A percentile compares a stretch with the other conserved stretches of the same genome.
These are phyloP conservation scores for Saccharum hybrid DNA, from an alignment of 202 grass and related monocot species.

Conservation along the genomic window DNA sequence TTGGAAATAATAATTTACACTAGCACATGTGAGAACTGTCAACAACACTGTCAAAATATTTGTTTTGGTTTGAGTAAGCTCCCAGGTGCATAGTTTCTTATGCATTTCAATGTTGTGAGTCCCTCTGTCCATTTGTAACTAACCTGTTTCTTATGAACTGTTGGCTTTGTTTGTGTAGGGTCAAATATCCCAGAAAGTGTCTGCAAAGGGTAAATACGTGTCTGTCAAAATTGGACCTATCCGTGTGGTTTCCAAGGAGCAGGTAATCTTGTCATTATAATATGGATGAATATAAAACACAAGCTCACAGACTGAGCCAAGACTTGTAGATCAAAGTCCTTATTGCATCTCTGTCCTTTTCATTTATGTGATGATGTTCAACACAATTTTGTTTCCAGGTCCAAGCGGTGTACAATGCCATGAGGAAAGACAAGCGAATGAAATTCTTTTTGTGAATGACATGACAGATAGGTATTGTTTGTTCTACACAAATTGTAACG, in stretches of 20 bases:
- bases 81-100: neutral
- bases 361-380: neutral
- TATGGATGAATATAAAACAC: neutral
- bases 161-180: conserved; percentile 46
- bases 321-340: too few species aligned
- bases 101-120: neutral
- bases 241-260: conserved; percentile 67
- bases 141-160: conserved; percentile 8
- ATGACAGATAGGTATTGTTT: neutral
- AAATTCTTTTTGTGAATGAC: conserved; percentile 77
- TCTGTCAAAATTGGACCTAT: conserved; percentile 59
- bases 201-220: conserved; percentile 73
- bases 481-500: neutral
- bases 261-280: conserved; percentile 40
- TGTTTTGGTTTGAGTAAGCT: neutral
- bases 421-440: conserved; percentile 83
- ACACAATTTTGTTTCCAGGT: conserved; percentile 50
- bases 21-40: neutral
- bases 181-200: conserved; percentile 69
- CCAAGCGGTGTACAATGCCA: conserved; percentile 76
- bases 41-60: neutral
- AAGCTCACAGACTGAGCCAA: neutral
- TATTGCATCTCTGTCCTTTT: neutral
- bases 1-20: neutral
- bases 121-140: neutral